Conservation (phyloP, 352 stramenopile species). For the Pythium biforme region DNA sequence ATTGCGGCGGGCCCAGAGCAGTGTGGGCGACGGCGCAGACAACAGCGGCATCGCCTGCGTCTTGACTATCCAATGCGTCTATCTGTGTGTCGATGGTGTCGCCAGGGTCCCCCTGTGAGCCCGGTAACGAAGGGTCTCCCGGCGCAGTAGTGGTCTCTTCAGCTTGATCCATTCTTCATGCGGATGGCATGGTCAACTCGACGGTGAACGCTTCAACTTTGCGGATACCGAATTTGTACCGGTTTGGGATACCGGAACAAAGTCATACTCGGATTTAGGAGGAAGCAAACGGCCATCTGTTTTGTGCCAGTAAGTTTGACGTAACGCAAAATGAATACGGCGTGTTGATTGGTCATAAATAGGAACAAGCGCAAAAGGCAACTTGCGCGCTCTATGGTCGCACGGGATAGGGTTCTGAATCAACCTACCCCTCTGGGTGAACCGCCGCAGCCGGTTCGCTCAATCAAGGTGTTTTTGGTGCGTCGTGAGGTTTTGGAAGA, state of each 20-base stretch:
- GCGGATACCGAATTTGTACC: background rate
- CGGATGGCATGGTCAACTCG: no score
- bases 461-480: background rate
- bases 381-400: background rate
- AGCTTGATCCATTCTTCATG: conserved; percentile 3
- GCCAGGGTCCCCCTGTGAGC: background rate
- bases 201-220: conserved; percentile 8
- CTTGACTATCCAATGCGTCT: background rate
- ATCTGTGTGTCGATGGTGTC: background rate
- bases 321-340: background rate
- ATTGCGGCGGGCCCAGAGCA: background rate
- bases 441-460: background rate
- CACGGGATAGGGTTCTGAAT: background rate
- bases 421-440: background rate
- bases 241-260: background rate
- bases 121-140: background rate
- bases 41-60: background rate
- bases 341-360: background rate
- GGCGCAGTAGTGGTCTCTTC: background rate
- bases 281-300: background rate
- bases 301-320: background rate
- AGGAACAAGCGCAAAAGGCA: background rate
- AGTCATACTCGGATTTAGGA: background rate
- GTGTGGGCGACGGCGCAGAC: background rate
- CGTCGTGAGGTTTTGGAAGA: background rate